phyloP scores from a whole-genome alignment of 768 basidiomycete species.

The Naganishia randhawae region DNA sequence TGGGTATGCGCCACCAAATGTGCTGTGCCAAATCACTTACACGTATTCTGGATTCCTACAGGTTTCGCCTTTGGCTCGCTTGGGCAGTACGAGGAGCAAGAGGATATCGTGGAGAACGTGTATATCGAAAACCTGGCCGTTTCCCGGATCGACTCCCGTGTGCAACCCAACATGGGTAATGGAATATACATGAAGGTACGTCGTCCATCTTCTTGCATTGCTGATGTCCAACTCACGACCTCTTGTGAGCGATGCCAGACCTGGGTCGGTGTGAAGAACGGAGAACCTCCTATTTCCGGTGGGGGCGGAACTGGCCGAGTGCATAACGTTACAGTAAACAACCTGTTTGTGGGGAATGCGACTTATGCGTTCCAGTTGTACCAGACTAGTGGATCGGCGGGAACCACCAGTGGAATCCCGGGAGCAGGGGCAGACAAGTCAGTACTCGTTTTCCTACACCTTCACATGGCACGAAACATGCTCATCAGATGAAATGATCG shows the following conservation, averaged over 20 bases:
- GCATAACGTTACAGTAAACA: neutral
- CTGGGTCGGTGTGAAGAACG: neutral
- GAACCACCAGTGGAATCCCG: neutral
- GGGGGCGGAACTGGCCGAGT: neutral
- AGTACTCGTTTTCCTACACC: neutral
- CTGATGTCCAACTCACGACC: neutral
- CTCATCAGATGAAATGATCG: neutral
- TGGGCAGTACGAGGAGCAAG: neutral
- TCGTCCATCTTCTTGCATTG: too few species aligned
- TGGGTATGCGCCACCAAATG: neutral
- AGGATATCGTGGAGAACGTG: slow-evolving; percentile 1
- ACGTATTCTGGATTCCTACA: neutral
- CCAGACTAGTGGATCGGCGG: neutral
- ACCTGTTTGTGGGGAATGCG: neutral
- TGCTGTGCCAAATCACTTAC: too few species aligned
- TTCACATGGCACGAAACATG: neutral
- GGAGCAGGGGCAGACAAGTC: neutral
- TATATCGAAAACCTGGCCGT: neutral
- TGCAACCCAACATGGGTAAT: neutral
- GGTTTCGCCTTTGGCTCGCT: neutral
- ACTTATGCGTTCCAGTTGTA: neutral
- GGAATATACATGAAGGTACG: slow-evolving; percentile 1
- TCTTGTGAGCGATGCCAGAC: neutral
- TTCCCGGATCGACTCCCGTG: neutral
- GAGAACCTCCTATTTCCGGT: neutral